Evolutionary conservation across 805 yeast genomes (phyloP).

Genomic region (Monosporozyma aquatica): DNA sequence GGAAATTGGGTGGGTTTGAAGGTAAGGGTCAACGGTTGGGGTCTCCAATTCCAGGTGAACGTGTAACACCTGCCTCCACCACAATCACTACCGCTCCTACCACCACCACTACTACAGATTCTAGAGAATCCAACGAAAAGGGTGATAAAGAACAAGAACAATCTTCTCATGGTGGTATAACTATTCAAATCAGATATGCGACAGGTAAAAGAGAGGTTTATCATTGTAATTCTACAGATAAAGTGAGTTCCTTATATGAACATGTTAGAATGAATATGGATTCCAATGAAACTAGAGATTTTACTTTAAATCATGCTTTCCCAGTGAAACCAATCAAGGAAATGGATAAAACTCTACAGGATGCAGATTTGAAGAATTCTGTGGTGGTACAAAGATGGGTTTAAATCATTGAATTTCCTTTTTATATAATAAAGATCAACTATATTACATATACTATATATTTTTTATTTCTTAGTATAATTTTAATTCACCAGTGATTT

Average conservation of each 20-base stretch:
- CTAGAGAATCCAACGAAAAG: constrained; percentile 17
- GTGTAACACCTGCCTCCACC: constrained; percentile 16
- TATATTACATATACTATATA: background rate
- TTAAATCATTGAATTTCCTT: constrained; percentile 4
- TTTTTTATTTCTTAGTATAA: constrained; percentile 46
- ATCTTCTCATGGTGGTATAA: constrained; percentile 47
- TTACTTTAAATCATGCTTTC: constrained; percentile 67
- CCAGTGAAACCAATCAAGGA: constrained; percentile 70
- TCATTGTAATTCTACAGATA: constrained; percentile 54
- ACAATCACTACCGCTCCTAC: constrained; percentile 15
- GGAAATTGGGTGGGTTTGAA: constrained; percentile 52
- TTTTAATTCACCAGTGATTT: constrained; percentile 70
- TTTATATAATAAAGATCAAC: too few relatives aligned
- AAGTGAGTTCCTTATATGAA: constrained; percentile 58
- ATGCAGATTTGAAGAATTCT: constrained; percentile 70
- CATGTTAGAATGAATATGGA: constrained; percentile 47
- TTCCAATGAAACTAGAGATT: constrained; percentile 39
- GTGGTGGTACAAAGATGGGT: constrained; percentile 88
- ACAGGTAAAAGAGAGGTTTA: constrained; percentile 64
- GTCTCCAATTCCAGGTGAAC: constrained; percentile 76
- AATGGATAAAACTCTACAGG: constrained; percentile 47
- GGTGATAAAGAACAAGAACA: constrained; percentile 12
- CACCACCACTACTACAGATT: constrained; percentile 17
- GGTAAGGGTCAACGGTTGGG: constrained; percentile 86
- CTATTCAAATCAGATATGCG: constrained; percentile 75